Evolutionary conservation across 1,139 yeast genomes (phyloP), one percentile per base, ranked within the genome.

Genomic region (Blastobotrys elegans): DNA sequence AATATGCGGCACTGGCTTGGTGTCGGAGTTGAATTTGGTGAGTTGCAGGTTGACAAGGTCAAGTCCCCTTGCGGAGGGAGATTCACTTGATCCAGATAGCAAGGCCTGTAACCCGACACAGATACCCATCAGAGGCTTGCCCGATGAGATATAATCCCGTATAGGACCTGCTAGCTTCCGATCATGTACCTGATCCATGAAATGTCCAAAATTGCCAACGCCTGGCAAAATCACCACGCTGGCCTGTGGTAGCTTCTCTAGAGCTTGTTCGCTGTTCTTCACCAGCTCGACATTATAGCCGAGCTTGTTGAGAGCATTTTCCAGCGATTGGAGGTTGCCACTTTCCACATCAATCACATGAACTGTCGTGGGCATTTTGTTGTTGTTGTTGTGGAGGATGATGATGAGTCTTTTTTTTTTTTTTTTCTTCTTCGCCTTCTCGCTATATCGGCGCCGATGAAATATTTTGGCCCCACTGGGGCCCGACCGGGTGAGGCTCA

Each of bases 161-260:
- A 92, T 71, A 0, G 95, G 95, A 30, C 71, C 76, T 11, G 74
- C 79, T 50, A 92, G 79, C 0, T 81, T 78, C 51, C 85, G 74
- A 2, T 71, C 71, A 46, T 74, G 75, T 46, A 92, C 66, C 57
- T 85, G 80, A 47, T 77, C 78, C 53, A 89, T 88, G 64, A 92
- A 90, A 64, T 92, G 97, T 35, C 96, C 98, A 66, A 80, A 92
- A 64, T 89, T 90, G 24, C 98, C 98, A 4, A 92, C 98, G 22
- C 98, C 98, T 13, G 98, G 98, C 37, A 92, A 75, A 36, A 67
- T 58, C 43, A 68, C 58, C 34, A 61, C 53, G 24, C 61, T 61
- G 5, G 63, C 58, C 2, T 57, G 55, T 16, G 61, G 62, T 20
- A 66, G 56, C 14, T 59, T 62, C 14, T 55, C 59, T 4, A 53